Conservation (phyloP, 352 stramenopile species). For the Halophytophthora batemanensis region DNA sequence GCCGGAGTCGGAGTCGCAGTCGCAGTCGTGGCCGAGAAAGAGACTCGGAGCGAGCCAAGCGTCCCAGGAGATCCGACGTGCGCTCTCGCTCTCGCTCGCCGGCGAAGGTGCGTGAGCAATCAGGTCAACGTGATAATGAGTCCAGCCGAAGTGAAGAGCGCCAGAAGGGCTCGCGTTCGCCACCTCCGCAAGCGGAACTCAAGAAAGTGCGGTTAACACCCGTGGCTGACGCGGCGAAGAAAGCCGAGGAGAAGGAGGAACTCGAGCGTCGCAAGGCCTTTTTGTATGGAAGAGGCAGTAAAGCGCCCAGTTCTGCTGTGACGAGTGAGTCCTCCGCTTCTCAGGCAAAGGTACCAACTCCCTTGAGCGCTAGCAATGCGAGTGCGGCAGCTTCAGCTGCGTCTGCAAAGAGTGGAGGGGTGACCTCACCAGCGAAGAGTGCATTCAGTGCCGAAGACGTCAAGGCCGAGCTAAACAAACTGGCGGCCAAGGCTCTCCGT, state of each 20-base stretch:
- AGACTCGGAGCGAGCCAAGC: constrained; percentile 14
- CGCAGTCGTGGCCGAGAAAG: constrained; percentile 33
- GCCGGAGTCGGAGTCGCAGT: constrained; percentile 28
- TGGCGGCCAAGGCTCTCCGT: constrained; percentile 69
- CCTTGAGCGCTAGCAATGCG: not conserved
- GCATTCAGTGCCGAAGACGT: constrained; percentile 17
- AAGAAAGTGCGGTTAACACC: constrained; percentile 1
- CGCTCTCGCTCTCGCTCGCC: constrained; percentile 25
- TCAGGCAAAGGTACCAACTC: not conserved
- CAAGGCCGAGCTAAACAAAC: constrained; percentile 68
- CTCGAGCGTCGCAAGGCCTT: constrained; percentile 55
- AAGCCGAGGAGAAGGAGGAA: constrained; percentile 33
- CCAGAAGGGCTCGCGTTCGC: not conserved
- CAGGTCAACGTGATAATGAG: constrained; percentile 1
- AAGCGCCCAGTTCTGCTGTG: not conserved
- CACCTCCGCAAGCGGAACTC: constrained; percentile 6
- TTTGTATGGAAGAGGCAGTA: constrained; percentile 43
- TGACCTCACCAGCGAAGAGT: constrained; percentile 2
- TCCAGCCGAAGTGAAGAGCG: not conserved
- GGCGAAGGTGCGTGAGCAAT: not conserved
- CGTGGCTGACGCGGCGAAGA: constrained; percentile 26
- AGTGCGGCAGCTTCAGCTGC: not conserved
- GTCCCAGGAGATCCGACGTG: constrained; percentile 8
- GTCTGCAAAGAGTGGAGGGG: constrained; percentile 6
- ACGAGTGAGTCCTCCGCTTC: not conserved